Conservation (phyloP, 2,329 filamentous ascomycete genomes). For the Akanthomyces uredinophilus region DNA sequence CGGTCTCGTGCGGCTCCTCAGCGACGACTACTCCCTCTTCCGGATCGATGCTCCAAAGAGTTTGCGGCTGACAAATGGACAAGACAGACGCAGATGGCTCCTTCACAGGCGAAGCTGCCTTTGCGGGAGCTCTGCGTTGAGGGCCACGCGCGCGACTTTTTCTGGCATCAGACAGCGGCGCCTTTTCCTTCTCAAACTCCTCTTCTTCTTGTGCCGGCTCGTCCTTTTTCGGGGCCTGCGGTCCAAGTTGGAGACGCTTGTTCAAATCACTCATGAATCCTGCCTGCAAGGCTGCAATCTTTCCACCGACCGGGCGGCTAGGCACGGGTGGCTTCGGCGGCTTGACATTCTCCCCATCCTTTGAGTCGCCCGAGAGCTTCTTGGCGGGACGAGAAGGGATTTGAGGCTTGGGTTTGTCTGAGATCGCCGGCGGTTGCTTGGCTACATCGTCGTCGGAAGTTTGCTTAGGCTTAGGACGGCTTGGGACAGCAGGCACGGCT, state of each 20-base stretch:
- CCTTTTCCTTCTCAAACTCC: conserved; percentile 58
- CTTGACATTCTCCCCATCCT: conserved; percentile 38
- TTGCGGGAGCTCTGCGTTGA: conserved; percentile 64
- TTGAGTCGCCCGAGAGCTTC: conserved; percentile 32
- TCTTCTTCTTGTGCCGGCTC: conserved; percentile 56
- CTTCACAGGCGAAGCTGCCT: conserved; percentile 28
- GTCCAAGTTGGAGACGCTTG: conserved; percentile 79
- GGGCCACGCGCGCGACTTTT: conserved; percentile 89
- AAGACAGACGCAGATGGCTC: conserved; percentile 33
- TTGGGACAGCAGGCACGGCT: conserved; percentile 38
- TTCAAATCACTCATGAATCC: conserved; percentile 93
- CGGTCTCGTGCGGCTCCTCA: neutral
- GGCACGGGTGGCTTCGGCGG: conserved; percentile 77
- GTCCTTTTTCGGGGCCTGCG: conserved; percentile 72
- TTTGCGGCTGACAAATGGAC: conserved; percentile 42
- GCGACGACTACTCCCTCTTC: conserved; percentile 34
- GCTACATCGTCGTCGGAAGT: conserved; percentile 31
- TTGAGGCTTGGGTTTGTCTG: conserved; percentile 53
- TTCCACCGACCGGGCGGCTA: conserved; percentile 66
- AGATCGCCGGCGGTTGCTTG: conserved; percentile 38
- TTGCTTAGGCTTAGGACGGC: conserved; percentile 49
- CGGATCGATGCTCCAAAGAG: conserved; percentile 48
- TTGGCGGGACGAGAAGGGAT: conserved; percentile 61
- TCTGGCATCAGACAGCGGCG: conserved; percentile 79
- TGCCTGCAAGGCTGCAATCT: conserved; percentile 86